Evolutionary conservation across 495 filamentous ascomycete genomes (phyloP).

Genomic region (Penicillium coffeae): DNA sequence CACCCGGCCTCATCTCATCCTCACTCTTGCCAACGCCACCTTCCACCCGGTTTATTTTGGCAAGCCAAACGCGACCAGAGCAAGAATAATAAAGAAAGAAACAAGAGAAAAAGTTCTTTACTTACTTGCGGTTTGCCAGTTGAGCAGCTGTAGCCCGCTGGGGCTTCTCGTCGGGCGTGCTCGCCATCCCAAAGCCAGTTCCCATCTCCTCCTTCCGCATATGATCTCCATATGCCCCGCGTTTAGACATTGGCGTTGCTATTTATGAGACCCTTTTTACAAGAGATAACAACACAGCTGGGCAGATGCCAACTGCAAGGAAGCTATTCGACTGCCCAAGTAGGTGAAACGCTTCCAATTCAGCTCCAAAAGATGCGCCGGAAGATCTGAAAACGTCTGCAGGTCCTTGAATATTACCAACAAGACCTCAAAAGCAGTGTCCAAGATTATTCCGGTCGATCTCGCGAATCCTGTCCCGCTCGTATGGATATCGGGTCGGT

Average conservation of each 20-base stretch:
- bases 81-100: constrained; percentile 4
- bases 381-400: too few species aligned
- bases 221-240: constrained; percentile 33
- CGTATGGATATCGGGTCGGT: too few species aligned
- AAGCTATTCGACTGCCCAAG: constrained; percentile 3
- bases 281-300: constrained; percentile 1
- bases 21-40: not conserved
- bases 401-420: too few species aligned
- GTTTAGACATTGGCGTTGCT: constrained; percentile 36
- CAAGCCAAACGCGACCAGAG: not conserved
- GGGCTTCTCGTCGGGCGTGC: constrained; percentile 45
- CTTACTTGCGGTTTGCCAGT: constrained; percentile 52
- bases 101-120: constrained; percentile 19
- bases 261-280: not conserved
- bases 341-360: too few species aligned
- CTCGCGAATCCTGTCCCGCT: too few species aligned
- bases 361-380: too few species aligned
- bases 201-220: constrained; percentile 28
- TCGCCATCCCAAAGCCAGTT: constrained; percentile 32
- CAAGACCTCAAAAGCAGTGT: too few species aligned
- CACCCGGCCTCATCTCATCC: not conserved
- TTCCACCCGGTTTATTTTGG: not conserved
- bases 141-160: constrained; percentile 50
- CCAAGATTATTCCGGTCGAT: too few species aligned
- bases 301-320: not conserved